Conservation (phyloP, 768 basidiomycete genomes). For the Brasilioporus rufonigricans region DNA sequence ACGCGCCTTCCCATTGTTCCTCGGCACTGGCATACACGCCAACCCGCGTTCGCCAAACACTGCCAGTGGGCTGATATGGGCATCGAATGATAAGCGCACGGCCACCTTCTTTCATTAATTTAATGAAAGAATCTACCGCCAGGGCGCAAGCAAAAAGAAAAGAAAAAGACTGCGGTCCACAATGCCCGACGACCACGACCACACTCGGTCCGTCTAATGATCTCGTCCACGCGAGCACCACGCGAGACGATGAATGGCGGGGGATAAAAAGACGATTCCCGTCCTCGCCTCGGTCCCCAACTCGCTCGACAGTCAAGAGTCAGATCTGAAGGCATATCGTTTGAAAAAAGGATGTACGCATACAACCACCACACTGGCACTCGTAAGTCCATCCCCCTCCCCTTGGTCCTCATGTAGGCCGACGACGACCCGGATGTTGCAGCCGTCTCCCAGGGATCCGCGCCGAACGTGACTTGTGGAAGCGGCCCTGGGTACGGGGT, state of each 20-base stretch:
- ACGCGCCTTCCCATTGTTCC: too few relatives aligned
- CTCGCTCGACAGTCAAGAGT: too few relatives aligned
- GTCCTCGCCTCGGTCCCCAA: too few relatives aligned
- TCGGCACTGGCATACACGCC: too few relatives aligned
- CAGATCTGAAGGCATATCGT: too few relatives aligned
- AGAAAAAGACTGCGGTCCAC: background rate
- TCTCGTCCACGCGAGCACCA: conserved; percentile 11
- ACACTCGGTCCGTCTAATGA: background rate
- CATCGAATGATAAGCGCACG: too few relatives aligned
- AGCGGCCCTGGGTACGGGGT: background rate
- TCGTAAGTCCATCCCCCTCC: background rate
- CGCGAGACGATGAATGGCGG: too few relatives aligned
- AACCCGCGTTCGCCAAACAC: too few relatives aligned
- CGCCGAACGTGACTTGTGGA: background rate
- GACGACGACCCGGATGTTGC: too few relatives aligned
- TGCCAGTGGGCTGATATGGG: too few relatives aligned
- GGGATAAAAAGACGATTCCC: background rate
- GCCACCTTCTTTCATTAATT: too few relatives aligned
- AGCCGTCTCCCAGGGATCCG: conserved; percentile 4
- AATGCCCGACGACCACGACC: background rate
- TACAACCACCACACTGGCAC: background rate
- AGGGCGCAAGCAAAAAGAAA: conserved; percentile 4
- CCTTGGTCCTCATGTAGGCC: too few relatives aligned
- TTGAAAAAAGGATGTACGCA: conserved; percentile 6
- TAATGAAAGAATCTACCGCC: background rate